Evolutionary conservation across 495 filamentous ascomycete species (phyloP).

Genomic region (Aspergillus mulundensis): DNA sequence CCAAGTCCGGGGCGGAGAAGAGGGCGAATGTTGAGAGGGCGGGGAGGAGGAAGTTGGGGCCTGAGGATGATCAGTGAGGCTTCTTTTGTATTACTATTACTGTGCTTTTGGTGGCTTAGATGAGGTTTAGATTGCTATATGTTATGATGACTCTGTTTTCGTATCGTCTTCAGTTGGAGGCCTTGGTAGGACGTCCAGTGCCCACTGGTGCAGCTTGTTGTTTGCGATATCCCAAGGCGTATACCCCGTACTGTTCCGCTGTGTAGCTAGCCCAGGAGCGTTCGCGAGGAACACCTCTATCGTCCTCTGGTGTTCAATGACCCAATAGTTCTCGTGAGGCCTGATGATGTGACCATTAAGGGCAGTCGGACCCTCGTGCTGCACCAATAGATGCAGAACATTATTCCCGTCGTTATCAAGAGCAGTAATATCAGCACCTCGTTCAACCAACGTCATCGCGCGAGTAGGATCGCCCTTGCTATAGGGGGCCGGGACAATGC

Average conservation of each 20-base stretch:
- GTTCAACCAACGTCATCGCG: conserved; percentile 21
- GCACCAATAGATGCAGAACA: conserved; percentile 22
- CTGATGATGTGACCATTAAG: neutral
- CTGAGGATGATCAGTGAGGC: conserved; percentile 1
- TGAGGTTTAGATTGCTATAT: no score
- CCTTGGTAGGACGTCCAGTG: neutral
- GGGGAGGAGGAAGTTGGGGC: conserved; percentile 4
- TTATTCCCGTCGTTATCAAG: conserved; percentile 22
- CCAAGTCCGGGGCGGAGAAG: neutral
- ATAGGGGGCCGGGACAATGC: neutral
- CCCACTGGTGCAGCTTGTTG: conserved; percentile 8
- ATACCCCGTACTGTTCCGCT: conserved; percentile 9
- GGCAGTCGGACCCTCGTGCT: neutral
- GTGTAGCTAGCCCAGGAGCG: conserved; percentile 6
- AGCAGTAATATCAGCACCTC: conserved; percentile 21
- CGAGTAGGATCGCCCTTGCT: conserved; percentile 18
- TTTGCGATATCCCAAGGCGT: conserved; percentile 13
- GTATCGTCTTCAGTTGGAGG: neutral
- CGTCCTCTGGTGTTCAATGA: conserved; percentile 1
- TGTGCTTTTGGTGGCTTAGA: neutral
- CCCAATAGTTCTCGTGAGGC: neutral
- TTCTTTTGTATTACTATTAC: neutral
- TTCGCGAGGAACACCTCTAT: conserved; percentile 15
- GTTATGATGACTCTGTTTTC: no score
- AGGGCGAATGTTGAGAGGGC: conserved; percentile 4